A percentile compares a stretch with the other conserved stretches of the same genome.
Evolutionary conservation across 306 rosid genomes (phyloP).

Genomic region (Arachis hypogaea): DNA sequence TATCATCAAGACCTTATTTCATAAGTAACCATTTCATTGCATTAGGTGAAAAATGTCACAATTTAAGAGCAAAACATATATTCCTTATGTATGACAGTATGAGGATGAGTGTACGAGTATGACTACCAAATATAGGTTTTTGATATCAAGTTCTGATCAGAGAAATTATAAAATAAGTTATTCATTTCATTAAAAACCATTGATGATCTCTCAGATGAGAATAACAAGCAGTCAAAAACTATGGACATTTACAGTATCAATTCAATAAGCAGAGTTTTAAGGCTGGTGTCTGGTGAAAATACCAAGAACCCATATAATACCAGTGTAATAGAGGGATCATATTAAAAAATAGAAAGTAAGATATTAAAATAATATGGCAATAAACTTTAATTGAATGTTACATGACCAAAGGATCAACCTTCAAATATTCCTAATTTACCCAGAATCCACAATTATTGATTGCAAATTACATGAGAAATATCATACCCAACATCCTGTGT

Average conservation of each 20-base stretch:
- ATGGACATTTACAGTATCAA: too few species aligned
- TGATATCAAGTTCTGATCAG: background rate
- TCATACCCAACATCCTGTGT: slow-evolving; percentile 44
- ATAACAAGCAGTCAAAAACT: too few species aligned
- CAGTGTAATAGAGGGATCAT: background rate
- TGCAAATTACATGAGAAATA: slow-evolving; percentile 51
- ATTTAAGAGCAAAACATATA: background rate
- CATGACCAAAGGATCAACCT: slow-evolving; percentile 51
- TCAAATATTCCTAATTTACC: slow-evolving; percentile 43
- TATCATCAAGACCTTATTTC: background rate
- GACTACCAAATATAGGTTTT: too few species aligned
- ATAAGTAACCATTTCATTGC: background rate
- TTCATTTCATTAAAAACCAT: background rate
- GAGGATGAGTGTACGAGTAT: too few species aligned
- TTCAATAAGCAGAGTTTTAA: too few species aligned
- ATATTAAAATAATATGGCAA: slow-evolving; percentile 42
- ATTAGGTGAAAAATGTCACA: background rate
- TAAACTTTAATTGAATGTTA: slow-evolving; percentile 49
- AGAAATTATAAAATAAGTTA: background rate
- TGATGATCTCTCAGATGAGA: background rate
- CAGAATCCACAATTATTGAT: slow-evolving; percentile 47
- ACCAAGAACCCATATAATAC: background rate
- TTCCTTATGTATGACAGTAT: background rate
- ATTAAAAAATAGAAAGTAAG: background rate
- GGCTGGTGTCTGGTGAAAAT: background rate